These are phyloP conservation scores for Ajuga chamaepitys DNA, from an alignment of 257 asterid genomes.

Conservation along the genomic window DNA sequence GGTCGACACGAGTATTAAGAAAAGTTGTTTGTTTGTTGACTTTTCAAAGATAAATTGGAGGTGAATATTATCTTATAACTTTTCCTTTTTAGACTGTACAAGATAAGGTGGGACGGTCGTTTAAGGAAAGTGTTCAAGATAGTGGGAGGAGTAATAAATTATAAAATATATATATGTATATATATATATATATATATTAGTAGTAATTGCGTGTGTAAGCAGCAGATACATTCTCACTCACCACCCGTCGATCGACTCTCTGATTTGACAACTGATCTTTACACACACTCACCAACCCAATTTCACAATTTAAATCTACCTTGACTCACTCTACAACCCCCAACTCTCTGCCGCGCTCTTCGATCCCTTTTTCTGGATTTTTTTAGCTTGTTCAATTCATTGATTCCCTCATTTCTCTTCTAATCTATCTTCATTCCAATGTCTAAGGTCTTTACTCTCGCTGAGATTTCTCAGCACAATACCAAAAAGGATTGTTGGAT, in stretches of 20 bases:
- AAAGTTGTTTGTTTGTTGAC: too few species aligned
- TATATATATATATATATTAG: too few species aligned
- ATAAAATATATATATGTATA: too few species aligned
- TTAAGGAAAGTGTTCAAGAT: too few species aligned
- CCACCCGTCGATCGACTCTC: neutral
- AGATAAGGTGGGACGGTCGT: too few species aligned
- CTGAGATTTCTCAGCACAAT: constrained; percentile 77
- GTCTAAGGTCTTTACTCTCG: constrained; percentile 60
- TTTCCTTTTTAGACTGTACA: too few species aligned
- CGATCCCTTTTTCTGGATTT: constrained; percentile 8
- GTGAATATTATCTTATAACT: too few species aligned
- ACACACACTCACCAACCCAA: constrained; percentile 29
- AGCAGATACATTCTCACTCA: too few species aligned
- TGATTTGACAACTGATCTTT: neutral
- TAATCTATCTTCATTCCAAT: constrained; percentile 13
- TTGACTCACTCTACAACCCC: neutral
- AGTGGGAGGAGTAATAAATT: too few species aligned
- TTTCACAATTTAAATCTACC: constrained; percentile 19
- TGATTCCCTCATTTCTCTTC: neutral
- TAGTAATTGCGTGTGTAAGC: too few species aligned
- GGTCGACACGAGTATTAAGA: too few species aligned
- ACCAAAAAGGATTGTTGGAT: constrained; percentile 80
- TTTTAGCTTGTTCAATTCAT: neutral
- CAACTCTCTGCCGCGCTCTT: neutral
- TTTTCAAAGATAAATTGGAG: too few species aligned